Conservation (phyloP, 345 rosid species). For the Euphorbia peplus region DNA sequence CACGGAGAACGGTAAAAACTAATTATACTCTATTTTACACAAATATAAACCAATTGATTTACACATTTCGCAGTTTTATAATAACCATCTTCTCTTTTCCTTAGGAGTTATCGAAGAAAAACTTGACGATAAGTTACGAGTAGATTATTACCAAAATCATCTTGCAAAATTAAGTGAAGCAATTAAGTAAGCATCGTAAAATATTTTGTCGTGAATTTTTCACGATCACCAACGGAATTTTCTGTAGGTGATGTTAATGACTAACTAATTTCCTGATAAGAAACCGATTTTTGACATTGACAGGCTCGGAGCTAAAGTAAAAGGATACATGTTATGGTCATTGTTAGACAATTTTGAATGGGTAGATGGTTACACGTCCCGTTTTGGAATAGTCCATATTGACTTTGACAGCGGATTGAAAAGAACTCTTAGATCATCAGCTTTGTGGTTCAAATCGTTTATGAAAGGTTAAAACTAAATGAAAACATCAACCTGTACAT, state of each 20-base stretch:
- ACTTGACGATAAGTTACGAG: background rate
- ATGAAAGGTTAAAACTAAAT: too few relatives aligned
- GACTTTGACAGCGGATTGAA: conserved; percentile 4
- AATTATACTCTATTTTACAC: too few relatives aligned
- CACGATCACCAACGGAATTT: too few relatives aligned
- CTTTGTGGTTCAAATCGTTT: background rate
- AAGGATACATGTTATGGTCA: conserved; percentile 5
- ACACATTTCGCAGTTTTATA: too few relatives aligned
- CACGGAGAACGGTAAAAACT: conserved; percentile 18
- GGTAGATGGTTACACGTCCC: background rate
- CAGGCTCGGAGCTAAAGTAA: background rate
- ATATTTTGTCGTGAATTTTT: too few relatives aligned
- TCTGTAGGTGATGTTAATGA: background rate
- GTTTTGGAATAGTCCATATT: background rate
- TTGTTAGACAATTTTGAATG: conserved; percentile 3
- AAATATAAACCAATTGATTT: too few relatives aligned
- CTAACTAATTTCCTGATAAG: too few relatives aligned
- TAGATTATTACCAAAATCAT: background rate
- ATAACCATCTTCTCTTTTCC: too few relatives aligned
- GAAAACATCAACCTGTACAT: too few relatives aligned
- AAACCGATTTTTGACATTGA: too few relatives aligned
- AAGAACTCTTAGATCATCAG: background rate
- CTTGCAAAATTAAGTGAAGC: background rate
- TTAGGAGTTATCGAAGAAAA: background rate
- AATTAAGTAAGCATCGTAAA: background rate